These are phyloP conservation scores for Metarhizium robertsii DNA, from an alignment of 2,329 filamentous ascomycete species.

Conservation along the genomic window DNA sequence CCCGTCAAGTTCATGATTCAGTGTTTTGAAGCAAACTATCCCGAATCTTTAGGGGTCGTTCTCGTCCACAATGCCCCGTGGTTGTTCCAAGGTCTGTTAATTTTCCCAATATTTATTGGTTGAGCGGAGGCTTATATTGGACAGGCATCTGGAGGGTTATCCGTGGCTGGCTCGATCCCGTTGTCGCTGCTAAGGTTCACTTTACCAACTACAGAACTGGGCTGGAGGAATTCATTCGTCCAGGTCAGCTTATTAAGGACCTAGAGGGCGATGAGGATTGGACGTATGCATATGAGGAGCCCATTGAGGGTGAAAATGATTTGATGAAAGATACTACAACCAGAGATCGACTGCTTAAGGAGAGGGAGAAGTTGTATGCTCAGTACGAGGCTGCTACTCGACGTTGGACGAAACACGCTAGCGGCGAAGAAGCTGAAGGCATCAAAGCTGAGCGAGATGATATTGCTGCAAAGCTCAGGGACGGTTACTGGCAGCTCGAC, in stretches of 20 bases:
- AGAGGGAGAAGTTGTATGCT: conserved; percentile 56
- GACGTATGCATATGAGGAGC: conserved; percentile 75
- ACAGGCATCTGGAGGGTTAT: conserved; percentile 93
- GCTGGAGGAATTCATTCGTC: conserved; percentile 65
- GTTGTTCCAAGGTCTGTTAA: conserved; percentile 73
- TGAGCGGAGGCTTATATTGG: conserved; percentile 3
- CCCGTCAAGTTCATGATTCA: conserved; percentile 99
- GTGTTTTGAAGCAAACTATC: conserved; percentile 98
- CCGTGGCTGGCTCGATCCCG: conserved; percentile 90
- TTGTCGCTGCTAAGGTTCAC: conserved; percentile 88
- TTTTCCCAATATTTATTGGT: conserved; percentile 1
- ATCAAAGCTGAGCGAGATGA: conserved; percentile 49
- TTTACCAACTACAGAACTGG: conserved; percentile 80
- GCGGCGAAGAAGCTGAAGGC: conserved; percentile 33
- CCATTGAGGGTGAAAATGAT: conserved; percentile 65
- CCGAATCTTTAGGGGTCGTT: conserved; percentile 80
- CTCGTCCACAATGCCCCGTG: conserved; percentile 94
- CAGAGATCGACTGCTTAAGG: conserved; percentile 52
- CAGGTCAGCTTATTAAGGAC: conserved; percentile 65
- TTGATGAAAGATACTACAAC: conserved; percentile 57
- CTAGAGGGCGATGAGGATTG: conserved; percentile 81
- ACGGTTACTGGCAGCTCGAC: conserved; percentile 84
- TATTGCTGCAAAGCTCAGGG: conserved; percentile 53
- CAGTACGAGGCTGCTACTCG: conserved; percentile 67
- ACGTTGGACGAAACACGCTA: conserved; percentile 54